phyloP scores from a whole-genome alignment of 2,329 filamentous ascomycete species.

The Talaromyces sp. region DNA sequence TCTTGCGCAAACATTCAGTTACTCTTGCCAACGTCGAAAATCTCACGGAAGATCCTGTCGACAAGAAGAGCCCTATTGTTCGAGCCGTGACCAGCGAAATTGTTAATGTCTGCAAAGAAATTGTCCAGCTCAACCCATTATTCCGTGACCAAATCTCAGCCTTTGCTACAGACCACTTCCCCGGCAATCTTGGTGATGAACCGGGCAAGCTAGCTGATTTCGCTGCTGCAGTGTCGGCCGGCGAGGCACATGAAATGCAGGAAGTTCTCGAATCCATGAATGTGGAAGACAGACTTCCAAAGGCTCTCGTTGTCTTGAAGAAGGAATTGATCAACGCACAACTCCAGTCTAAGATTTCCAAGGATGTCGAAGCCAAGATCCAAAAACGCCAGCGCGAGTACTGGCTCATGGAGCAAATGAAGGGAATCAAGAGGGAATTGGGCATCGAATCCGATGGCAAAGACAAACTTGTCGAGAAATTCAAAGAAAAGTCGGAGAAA shows the following conservation, averaged over 20 bases:
- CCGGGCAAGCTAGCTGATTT: conserved; percentile 95
- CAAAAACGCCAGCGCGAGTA: conserved; percentile 96
- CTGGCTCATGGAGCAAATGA: conserved; percentile 99
- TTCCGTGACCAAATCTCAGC: conserved; percentile 97
- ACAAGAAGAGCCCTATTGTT: conserved; percentile 83
- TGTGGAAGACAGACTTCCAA: conserved; percentile 86
- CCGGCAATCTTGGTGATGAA: conserved; percentile 90
- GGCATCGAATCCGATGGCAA: conserved; percentile 97
- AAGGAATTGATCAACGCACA: conserved; percentile 99
- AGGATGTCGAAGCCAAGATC: conserved; percentile 96
- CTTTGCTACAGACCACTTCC: conserved; percentile 91
- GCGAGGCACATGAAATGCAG: conserved; percentile 86
- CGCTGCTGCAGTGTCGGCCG: conserved; percentile 91
- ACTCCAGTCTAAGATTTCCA: conserved; percentile 92
- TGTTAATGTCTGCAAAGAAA: conserved; percentile 97
- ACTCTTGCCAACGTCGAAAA: conserved; percentile 96
- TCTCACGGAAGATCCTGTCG: conserved; percentile 78
- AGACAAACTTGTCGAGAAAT: conserved; percentile 95
- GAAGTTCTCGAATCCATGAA: conserved; percentile 85
- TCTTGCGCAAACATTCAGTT: conserved; percentile 85
- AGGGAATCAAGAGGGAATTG: conserved; percentile 90
- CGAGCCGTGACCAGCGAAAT: conserved; percentile 95
- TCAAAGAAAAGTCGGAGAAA: conserved; percentile 90
- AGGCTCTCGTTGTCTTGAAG: conserved; percentile 86
- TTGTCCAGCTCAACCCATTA: conserved; percentile 85